Conservation (phyloP, 83 land plant genomes). For the Picea abies region DNA sequence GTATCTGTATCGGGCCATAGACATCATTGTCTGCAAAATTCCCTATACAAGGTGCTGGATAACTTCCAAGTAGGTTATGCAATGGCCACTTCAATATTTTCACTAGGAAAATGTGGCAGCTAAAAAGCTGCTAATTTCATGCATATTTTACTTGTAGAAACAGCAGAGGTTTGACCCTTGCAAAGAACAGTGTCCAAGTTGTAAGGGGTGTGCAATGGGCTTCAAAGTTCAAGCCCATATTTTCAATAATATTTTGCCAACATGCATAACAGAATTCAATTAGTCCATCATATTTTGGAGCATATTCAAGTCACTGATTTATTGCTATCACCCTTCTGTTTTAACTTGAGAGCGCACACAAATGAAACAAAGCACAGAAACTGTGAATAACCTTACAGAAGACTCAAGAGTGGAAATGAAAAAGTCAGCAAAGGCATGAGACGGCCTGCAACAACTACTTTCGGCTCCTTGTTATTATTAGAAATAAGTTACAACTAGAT, state of each 20-base stretch:
- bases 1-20: not conserved
- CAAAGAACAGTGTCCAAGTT: not conserved
- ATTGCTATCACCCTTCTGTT: not conserved
- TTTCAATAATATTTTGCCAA: not conserved
- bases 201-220: not conserved
- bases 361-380: too few species aligned
- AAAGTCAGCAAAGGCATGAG: too few species aligned
- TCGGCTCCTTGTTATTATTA: too few species aligned
- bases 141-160: not conserved
- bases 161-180: not conserved
- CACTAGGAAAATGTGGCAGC: not conserved
- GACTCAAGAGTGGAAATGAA: too few species aligned
- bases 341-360: not conserved
- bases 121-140: not conserved
- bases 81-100: not conserved
- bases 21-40: not conserved
- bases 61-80: conserved; percentile 1
- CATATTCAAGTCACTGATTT: not conserved
- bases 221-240: not conserved
- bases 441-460: too few species aligned
- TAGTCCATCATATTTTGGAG: not conserved
- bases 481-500: too few species aligned
- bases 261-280: not conserved
- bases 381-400: too few species aligned
- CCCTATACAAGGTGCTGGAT: not conserved